Conservation (phyloP, 176 grass and related monocot genomes). For the Musa schizocarpa region DNA sequence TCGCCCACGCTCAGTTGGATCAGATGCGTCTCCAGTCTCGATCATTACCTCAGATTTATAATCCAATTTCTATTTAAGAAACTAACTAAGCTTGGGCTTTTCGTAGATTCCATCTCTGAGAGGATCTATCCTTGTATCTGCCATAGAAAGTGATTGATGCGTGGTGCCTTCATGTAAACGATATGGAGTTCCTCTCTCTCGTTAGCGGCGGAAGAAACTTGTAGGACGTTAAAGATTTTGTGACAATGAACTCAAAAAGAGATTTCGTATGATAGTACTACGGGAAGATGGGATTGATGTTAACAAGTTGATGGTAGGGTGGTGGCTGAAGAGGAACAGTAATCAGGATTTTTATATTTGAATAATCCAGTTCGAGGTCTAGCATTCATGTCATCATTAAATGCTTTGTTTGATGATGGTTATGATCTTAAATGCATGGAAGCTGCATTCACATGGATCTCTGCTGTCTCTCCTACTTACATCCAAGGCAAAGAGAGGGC, state of each 20-base stretch:
- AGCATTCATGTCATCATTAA: slow-evolving; percentile 2
- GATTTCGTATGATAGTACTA: neutral
- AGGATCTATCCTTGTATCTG: neutral
- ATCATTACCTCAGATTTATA: too few species aligned
- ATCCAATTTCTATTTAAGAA: too few species aligned
- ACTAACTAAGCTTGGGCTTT: too few species aligned
- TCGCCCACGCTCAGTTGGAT: too few species aligned
- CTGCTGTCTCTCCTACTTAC: too few species aligned
- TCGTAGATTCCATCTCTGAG: too few species aligned
- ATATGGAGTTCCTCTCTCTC: neutral
- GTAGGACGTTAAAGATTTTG: neutral
- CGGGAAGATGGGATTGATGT: neutral
- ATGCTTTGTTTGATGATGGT: neutral
- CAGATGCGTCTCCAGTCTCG: too few species aligned
- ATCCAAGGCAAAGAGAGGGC: too few species aligned
- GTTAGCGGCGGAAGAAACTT: neutral
- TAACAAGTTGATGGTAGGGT: neutral
- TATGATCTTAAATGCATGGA: slow-evolving; percentile 1
- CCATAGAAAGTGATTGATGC: too few species aligned
- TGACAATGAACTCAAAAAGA: neutral
- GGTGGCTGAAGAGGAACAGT: neutral
- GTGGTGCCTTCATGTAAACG: too few species aligned
- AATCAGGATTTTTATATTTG: neutral
- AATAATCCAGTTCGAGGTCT: neutral
- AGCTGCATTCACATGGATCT: neutral